phyloP scores from a whole-genome alignment of 352 stramenopile species.

The Globisporangium apiculatum region DNA sequence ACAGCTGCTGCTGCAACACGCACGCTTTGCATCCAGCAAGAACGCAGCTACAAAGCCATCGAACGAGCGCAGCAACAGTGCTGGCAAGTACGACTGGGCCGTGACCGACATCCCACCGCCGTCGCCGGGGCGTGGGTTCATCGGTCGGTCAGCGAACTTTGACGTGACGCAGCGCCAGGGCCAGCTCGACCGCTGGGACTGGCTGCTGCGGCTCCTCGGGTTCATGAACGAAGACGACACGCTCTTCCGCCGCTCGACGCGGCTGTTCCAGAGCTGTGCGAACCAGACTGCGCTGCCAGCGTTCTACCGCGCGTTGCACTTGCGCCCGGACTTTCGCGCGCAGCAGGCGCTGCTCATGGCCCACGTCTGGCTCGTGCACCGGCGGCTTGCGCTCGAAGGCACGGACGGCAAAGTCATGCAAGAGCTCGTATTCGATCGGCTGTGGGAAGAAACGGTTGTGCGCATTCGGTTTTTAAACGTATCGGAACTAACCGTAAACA shows the following conservation, averaged over 20 bases:
- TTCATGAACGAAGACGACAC: conserved; percentile 86
- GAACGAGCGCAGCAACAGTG: conserved; percentile 3
- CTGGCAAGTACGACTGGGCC: conserved; percentile 56
- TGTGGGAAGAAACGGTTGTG: conserved; percentile 94
- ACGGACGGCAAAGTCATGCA: conserved; percentile 82
- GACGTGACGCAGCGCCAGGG: conserved; percentile 65
- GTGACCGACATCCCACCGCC: conserved; percentile 76
- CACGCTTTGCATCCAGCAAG: conserved; percentile 18
- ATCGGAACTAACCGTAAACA: conserved; percentile 94
- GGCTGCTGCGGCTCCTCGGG: conserved; percentile 75
- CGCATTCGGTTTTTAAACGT: conserved; percentile 92
- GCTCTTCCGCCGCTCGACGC: conserved; percentile 61
- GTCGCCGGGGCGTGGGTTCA: conserved; percentile 58
- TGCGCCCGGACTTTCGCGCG: conserved; percentile 83
- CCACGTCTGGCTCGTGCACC: conserved; percentile 96
- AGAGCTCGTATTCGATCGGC: conserved; percentile 94
- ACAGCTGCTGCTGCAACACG: conserved; percentile 11
- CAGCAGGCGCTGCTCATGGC: conserved; percentile 92
- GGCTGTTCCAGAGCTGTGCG: conserved; percentile 80
- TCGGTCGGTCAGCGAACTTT: conserved; percentile 74
- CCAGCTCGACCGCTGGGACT: conserved; percentile 66
- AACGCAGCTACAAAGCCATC: not conserved
- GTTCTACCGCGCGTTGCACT: conserved; percentile 61
- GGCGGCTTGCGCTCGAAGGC: conserved; percentile 82
- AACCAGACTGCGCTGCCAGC: conserved; percentile 70